Conservation (phyloP, 352 stramenopile genomes). For the Globisporangium paddicum region DNA sequence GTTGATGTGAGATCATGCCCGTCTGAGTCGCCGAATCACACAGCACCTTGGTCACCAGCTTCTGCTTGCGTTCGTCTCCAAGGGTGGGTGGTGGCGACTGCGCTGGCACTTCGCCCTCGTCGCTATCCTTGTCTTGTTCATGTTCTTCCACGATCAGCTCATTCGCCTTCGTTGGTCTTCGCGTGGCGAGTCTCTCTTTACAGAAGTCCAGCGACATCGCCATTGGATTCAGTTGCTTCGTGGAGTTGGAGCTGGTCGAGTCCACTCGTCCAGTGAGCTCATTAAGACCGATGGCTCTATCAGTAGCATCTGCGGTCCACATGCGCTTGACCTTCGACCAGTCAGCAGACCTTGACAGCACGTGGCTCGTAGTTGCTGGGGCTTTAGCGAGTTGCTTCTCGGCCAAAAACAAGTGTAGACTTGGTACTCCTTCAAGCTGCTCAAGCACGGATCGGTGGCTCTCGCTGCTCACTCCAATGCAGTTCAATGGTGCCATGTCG, state of each 20-base stretch:
- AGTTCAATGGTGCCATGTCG: conserved; percentile 6
- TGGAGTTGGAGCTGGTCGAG: background rate
- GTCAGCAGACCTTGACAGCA: conserved; percentile 2
- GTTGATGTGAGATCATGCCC: background rate
- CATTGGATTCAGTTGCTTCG: conserved; percentile 16
- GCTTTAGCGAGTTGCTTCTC: background rate
- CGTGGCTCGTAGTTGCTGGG: no score
- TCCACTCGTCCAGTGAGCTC: no score
- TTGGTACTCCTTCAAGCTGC: background rate
- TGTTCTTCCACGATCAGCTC: conserved; percentile 9
- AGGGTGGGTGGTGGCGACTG: background rate
- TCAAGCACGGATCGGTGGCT: background rate
- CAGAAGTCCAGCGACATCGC: conserved; percentile 25
- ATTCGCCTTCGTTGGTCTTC: background rate
- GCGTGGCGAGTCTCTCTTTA: background rate
- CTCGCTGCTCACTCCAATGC: conserved; percentile 16
- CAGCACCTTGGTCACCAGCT: background rate
- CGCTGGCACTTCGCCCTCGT: background rate
- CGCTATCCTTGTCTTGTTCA: background rate
- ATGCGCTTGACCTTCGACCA: background rate
- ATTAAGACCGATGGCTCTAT: background rate
- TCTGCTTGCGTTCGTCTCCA: background rate
- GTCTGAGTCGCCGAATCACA: conserved; percentile 1
- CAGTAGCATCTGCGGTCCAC: background rate
- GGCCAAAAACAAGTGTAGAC: background rate